Conservation (phyloP, 495 filamentous ascomycete genomes). For the Neurospora sp. region DNA sequence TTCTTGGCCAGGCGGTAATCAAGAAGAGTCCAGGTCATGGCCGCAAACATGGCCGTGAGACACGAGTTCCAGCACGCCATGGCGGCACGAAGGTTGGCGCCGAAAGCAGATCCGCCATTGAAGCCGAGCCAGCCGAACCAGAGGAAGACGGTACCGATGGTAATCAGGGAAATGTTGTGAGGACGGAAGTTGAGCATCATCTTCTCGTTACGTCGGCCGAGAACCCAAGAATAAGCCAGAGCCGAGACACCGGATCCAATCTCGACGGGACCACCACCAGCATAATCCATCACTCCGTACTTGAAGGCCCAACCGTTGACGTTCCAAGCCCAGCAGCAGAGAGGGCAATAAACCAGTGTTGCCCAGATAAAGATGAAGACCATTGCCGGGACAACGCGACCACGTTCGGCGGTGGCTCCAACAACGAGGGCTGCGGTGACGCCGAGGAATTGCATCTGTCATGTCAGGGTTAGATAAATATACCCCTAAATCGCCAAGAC, state of each 20-base stretch:
- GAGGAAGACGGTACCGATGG: slow-evolving; percentile 86
- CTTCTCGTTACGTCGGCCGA: slow-evolving; percentile 94
- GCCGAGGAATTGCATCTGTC: slow-evolving; percentile 89
- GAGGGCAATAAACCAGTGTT: slow-evolving; percentile 91
- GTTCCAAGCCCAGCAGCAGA: slow-evolving; percentile 95
- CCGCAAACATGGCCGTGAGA: slow-evolving; percentile 78
- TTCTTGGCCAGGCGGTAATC: slow-evolving; percentile 93
- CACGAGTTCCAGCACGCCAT: slow-evolving; percentile 99
- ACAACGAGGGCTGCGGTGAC: slow-evolving; percentile 89
- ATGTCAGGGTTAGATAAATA: slow-evolving; percentile 3
- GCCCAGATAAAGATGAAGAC: slow-evolving; percentile 95
- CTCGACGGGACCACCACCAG: slow-evolving; percentile 95
- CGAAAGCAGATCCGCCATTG: slow-evolving; percentile 96
- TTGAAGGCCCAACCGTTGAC: slow-evolving; percentile 85
- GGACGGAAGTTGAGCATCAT: slow-evolving; percentile 97
- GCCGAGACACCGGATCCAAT: slow-evolving; percentile 90
- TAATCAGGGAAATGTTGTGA: slow-evolving; percentile 96
- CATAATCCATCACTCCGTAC: slow-evolving; percentile 93
- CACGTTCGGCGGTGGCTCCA: slow-evolving; percentile 87
- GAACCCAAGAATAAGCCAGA: slow-evolving; percentile 88
- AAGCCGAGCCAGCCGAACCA: slow-evolving; percentile 99
- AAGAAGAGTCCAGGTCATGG: slow-evolving; percentile 82
- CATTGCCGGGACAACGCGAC: slow-evolving; percentile 88
- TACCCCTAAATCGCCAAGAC: not conserved
- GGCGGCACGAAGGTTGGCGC: slow-evolving; percentile 85